A percentile compares a stretch with the other conserved stretches of the same genome.
Evolutionary conservation across 495 filamentous ascomycete genomes (phyloP).

Genomic region (Pyrenula aspistea): DNA sequence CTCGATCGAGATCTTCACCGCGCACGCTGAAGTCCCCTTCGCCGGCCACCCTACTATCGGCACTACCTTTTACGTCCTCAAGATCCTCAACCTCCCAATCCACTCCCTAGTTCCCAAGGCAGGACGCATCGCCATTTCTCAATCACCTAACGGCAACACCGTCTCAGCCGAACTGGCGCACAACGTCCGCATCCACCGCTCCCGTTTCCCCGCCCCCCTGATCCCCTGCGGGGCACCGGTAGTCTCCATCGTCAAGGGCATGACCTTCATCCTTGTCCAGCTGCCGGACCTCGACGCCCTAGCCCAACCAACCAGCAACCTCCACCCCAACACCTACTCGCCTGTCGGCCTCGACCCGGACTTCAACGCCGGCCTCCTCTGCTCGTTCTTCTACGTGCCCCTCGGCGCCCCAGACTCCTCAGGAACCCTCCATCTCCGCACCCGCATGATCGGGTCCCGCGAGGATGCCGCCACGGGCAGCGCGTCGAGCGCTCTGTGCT

Average conservation of each 20-base stretch:
- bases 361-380: constrained; percentile 40
- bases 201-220: constrained; percentile 9
- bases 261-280: constrained; percentile 53
- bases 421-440: constrained; percentile 20
- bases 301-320: constrained; percentile 9
- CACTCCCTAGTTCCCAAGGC: constrained; percentile 46
- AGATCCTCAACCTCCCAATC: constrained; percentile 11
- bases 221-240: constrained; percentile 15
- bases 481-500: constrained; percentile 45
- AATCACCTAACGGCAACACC: constrained; percentile 13
- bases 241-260: constrained; percentile 59
- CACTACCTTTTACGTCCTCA: constrained; percentile 41
- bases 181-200: constrained; percentile 48
- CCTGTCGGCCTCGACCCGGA: constrained; percentile 39
- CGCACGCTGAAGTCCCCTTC: constrained; percentile 51
- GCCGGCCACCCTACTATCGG: constrained; percentile 74
- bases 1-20: constrained; percentile 63
- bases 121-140: constrained; percentile 40
- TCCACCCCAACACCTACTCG: neutral
- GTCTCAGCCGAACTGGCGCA: constrained; percentile 52
- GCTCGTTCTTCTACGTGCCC: constrained; percentile 47
- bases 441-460: constrained; percentile 34
- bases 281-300: constrained; percentile 30
- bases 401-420: constrained; percentile 17
- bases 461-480: constrained; percentile 68